phyloP scores from a whole-genome alignment of 2,329 filamentous ascomycete genomes.

The Cladobotryum mycophilum region DNA sequence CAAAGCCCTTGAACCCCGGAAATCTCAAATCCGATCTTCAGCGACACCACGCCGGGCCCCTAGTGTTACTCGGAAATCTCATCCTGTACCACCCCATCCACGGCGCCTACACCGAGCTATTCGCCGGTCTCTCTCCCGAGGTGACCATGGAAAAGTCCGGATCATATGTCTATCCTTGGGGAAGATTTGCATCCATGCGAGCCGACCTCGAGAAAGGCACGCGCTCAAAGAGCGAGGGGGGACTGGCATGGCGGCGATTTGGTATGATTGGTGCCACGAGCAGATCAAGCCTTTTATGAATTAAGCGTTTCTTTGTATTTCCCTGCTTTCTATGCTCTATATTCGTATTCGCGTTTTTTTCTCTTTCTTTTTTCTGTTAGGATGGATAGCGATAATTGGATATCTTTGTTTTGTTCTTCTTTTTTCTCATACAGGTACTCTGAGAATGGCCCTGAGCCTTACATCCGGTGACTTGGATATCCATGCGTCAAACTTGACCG shows the following conservation, averaged over 20 bases:
- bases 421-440: neutral
- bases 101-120: constrained; percentile 45
- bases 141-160: constrained; percentile 27
- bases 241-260: constrained; percentile 5
- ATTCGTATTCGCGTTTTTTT: too few relatives aligned
- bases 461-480: neutral
- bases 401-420: too few relatives aligned
- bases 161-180: constrained; percentile 8
- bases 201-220: constrained; percentile 6
- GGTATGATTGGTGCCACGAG: constrained; percentile 9
- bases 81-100: constrained; percentile 24
- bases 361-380: too few relatives aligned
- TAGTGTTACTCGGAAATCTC: neutral
- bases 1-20: constrained; percentile 29
- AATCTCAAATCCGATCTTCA: constrained; percentile 29
- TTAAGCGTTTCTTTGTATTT: neutral
- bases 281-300: constrained; percentile 3
- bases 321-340: too few relatives aligned
- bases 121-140: constrained; percentile 37
- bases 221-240: neutral
- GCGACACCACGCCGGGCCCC: neutral
- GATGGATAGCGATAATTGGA: too few relatives aligned
- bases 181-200: constrained; percentile 5
- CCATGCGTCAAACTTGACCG: constrained; percentile 10
- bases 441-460: constrained; percentile 1